Percentiles rank a stretch among this genome's conserved stretches.
These are phyloP conservation scores for Candida andamanensis DNA, from an alignment of 805 yeast genomes.

Conservation along the genomic window DNA sequence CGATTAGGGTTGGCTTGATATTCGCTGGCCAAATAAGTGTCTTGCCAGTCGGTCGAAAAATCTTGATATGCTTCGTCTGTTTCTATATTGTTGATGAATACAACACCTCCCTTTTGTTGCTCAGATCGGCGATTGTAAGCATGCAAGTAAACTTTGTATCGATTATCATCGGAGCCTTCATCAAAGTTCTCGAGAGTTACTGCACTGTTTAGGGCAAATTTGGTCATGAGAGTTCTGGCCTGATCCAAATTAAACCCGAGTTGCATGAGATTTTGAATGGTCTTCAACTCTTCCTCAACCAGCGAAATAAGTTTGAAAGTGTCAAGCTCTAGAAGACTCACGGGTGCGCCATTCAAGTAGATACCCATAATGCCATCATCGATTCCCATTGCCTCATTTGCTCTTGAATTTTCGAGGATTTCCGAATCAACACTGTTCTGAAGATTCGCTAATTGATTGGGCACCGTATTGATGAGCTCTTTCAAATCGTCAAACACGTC, in stretches of 20 bases:
- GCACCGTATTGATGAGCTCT: constrained; percentile 46
- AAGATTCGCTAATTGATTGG: constrained; percentile 24
- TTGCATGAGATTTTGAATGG: constrained; percentile 18
- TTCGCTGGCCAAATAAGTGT: constrained; percentile 34
- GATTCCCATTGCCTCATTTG: constrained; percentile 24
- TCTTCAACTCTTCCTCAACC: constrained; percentile 19
- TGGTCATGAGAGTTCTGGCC: constrained; percentile 27
- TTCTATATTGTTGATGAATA: constrained; percentile 77
- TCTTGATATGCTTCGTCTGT: constrained; percentile 49
- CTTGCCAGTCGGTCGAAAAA: constrained; percentile 38
- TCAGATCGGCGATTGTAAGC: constrained; percentile 13
- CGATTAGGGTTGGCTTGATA: constrained; percentile 44
- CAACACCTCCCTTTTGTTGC: constrained; percentile 35
- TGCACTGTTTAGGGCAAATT: constrained; percentile 38
- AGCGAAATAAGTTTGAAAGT: constrained; percentile 40
- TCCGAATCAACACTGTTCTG: constrained; percentile 1
- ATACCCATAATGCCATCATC: constrained; percentile 43
- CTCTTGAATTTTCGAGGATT: constrained; percentile 11
- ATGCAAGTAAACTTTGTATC: constrained; percentile 28
- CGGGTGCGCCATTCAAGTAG: constrained; percentile 65
- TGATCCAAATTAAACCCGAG: constrained; percentile 29
- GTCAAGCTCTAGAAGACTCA: constrained; percentile 42
- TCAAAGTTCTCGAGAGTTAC: constrained; percentile 33
- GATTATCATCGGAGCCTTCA: constrained; percentile 31
- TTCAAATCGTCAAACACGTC: constrained; percentile 32